phyloP scores from a whole-genome alignment of 768 basidiomycete species.

The Podaxis sp. region DNA sequence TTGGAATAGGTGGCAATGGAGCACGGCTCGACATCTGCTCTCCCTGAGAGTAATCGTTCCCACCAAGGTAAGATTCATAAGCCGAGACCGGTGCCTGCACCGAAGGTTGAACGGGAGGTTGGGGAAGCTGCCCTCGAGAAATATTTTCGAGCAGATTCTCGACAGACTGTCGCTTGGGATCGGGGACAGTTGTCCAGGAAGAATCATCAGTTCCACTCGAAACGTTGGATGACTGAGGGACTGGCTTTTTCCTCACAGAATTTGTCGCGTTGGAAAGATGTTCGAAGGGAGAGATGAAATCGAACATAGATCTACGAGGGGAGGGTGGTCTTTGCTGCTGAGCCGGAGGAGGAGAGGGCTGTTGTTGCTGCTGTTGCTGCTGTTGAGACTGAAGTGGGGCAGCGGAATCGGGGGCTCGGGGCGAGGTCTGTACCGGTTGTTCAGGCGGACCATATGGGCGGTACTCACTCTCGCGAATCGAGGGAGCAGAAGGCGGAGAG shows the following conservation, averaged over 20 bases:
- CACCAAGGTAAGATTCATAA: conserved; percentile 45
- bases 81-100: conserved; percentile 37
- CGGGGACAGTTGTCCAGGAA: conserved; percentile 50
- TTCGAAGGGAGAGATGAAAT: conserved; percentile 83
- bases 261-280: conserved; percentile 57
- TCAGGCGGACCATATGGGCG: conserved; percentile 43
- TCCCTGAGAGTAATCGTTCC: conserved; percentile 45
- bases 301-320: conserved; percentile 80
- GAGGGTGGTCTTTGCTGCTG: conserved; percentile 59
- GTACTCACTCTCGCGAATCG: conserved; percentile 48
- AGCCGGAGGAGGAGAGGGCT: conserved; percentile 24
- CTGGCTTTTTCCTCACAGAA: conserved; percentile 68
- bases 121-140: conserved; percentile 47
- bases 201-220: conserved; percentile 57
- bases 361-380: conserved; percentile 30
- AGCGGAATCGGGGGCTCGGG: conserved; percentile 31
- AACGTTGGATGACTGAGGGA: conserved; percentile 43
- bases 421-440: conserved; percentile 38
- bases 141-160: conserved; percentile 80
- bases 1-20: conserved; percentile 65
- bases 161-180: conserved; percentile 81
- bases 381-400: conserved; percentile 29
- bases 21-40: conserved; percentile 42
- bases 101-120: conserved; percentile 32
- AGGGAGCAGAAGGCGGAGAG: conserved; percentile 47